A percentile compares a stretch with the other conserved stretches of the same genome.
These are phyloP conservation scores for Suillus tomentosus DNA, from an alignment of 768 basidiomycete genomes.

Conservation along the genomic window DNA sequence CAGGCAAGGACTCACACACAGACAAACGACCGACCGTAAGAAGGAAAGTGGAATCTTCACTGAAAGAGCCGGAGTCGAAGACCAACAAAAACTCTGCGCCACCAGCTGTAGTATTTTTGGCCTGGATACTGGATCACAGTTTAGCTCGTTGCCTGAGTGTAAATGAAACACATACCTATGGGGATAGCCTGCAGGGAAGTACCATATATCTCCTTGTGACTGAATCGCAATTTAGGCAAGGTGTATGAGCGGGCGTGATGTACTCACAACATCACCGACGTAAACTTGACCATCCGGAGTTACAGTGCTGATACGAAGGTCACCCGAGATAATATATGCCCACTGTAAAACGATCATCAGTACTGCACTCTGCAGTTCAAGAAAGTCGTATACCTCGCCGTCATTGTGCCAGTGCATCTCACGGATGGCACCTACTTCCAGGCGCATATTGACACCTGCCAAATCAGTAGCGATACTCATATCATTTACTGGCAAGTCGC, in stretches of 20 bases:
- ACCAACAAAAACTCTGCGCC: slow-evolving; percentile 57
- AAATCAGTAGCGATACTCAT: slow-evolving; percentile 44
- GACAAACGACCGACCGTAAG: slow-evolving; percentile 24
- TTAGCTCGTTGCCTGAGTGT: neutral
- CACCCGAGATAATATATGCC: slow-evolving; percentile 55
- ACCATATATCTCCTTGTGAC: slow-evolving; percentile 54
- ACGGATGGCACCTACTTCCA: slow-evolving; percentile 44
- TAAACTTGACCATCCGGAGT: slow-evolving; percentile 55
- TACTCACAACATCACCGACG: slow-evolving; percentile 53
- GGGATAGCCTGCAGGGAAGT: slow-evolving; percentile 57
- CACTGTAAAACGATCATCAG: slow-evolving; percentile 35
- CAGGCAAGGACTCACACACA: neutral
- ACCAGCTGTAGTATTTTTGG: slow-evolving; percentile 45
- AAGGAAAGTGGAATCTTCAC: slow-evolving; percentile 60
- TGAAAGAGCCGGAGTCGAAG: slow-evolving; percentile 46
- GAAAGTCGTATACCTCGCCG: slow-evolving; percentile 26
- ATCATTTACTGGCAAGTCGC: slow-evolving; percentile 31
- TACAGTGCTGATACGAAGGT: slow-evolving; percentile 49
- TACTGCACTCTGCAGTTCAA: neutral
- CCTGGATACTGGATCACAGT: slow-evolving; percentile 42
- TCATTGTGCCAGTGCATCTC: slow-evolving; percentile 49
- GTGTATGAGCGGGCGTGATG: slow-evolving; percentile 9
- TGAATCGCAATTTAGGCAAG: slow-evolving; percentile 21
- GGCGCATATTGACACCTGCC: slow-evolving; percentile 45
- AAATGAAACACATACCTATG: slow-evolving; percentile 33